These are phyloP conservation scores for Stephanodiscus triporus DNA, from an alignment of 108 stramenopile species.

Conservation along the genomic window DNA sequence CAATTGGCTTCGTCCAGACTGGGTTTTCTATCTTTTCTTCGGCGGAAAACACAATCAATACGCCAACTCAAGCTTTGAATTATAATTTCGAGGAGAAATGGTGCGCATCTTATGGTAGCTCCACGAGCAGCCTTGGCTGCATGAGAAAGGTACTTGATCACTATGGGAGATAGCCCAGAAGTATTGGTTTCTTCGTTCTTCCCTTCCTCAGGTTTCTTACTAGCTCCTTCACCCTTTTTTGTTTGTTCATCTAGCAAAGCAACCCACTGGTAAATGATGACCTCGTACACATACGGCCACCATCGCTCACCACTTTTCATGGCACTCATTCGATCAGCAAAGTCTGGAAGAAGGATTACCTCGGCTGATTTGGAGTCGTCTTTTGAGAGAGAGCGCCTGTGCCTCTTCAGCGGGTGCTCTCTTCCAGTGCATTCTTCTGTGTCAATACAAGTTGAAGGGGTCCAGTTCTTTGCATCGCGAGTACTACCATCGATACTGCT, in stretches of 20 bases:
- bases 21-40: slow-evolving; percentile 24
- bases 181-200: slow-evolving; percentile 10
- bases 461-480: slow-evolving; percentile 1
- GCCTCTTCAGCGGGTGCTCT: slow-evolving; percentile 43
- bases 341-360: slow-evolving; percentile 57
- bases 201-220: slow-evolving; percentile 17
- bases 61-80: slow-evolving; percentile 84
- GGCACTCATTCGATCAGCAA: slow-evolving; percentile 69
- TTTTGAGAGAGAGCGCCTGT: not conserved
- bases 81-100: slow-evolving; percentile 86
- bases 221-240: slow-evolving; percentile 31
- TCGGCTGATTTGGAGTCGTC: slow-evolving; percentile 2
- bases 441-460: not conserved
- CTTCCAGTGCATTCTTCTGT: not conserved
- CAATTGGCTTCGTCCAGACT: slow-evolving; percentile 12
- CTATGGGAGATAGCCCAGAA: slow-evolving; percentile 39
- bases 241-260: slow-evolving; percentile 76
- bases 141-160: slow-evolving; percentile 55
- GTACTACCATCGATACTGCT: slow-evolving; percentile 8
- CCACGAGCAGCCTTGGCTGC: slow-evolving; percentile 74
- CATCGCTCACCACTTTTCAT: slow-evolving; percentile 61
- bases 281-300: slow-evolving; percentile 90
- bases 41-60: slow-evolving; percentile 56
- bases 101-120: slow-evolving; percentile 81
- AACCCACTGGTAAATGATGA: slow-evolving; percentile 88